Evolutionary conservation across 306 rosid species (phyloP).

Genomic region (Calophaca sinica): DNA sequence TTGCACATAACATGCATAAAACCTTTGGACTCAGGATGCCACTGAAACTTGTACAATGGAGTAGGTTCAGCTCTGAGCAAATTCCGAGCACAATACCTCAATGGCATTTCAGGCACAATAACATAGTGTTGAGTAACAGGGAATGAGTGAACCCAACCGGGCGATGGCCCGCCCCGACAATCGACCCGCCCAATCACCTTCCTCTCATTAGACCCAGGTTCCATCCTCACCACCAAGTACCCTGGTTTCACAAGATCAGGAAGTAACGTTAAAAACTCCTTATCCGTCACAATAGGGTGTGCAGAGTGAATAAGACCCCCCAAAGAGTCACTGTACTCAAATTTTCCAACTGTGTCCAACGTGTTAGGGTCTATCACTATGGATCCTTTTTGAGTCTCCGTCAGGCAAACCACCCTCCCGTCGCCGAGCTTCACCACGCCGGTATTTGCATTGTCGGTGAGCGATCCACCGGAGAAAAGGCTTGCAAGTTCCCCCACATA

Average conservation of each 20-base stretch:
- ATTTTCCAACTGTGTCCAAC: constrained; percentile 70
- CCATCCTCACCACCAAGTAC: constrained; percentile 80
- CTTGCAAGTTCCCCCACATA: constrained; percentile 76
- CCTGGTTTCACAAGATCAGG: constrained; percentile 87
- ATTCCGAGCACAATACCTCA: constrained; percentile 85
- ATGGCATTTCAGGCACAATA: constrained; percentile 84
- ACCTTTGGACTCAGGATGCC: constrained; percentile 85
- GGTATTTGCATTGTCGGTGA: constrained; percentile 91
- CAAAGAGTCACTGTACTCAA: constrained; percentile 77
- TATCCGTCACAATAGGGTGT: constrained; percentile 85
- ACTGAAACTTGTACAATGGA: constrained; percentile 84
- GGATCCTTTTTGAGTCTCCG: constrained; percentile 95
- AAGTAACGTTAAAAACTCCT: constrained; percentile 73
- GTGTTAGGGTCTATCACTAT: constrained; percentile 75
- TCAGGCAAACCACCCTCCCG: constrained; percentile 86
- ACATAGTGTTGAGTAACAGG: constrained; percentile 82
- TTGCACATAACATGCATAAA: constrained; percentile 87
- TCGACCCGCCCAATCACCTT: constrained; percentile 75
- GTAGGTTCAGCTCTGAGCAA: constrained; percentile 88
- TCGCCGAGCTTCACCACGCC: constrained; percentile 84
- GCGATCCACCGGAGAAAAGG: constrained; percentile 81
- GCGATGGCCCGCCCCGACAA: constrained; percentile 72
- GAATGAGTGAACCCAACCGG: constrained; percentile 96
- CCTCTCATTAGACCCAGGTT: constrained; percentile 76
- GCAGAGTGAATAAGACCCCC: constrained; percentile 95